phyloP scores from a whole-genome alignment of 2,329 filamentous ascomycete genomes.

The Fusarium domesticum region DNA sequence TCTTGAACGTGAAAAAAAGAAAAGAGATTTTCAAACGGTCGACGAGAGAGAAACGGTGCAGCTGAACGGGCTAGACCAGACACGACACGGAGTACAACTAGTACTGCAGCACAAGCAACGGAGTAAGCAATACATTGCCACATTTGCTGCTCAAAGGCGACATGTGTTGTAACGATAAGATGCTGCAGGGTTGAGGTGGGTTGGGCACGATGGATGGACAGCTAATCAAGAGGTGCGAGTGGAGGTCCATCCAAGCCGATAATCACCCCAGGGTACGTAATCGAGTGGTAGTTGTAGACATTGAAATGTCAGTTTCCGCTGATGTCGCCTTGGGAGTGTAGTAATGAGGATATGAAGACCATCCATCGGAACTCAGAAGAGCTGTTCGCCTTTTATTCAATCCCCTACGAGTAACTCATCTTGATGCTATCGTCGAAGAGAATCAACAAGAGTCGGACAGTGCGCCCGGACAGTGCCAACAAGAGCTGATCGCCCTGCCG shows the following conservation, averaged over 20 bases:
- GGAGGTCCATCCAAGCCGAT: too few species aligned
- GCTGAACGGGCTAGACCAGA: constrained; percentile 9
- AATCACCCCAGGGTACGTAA: too few species aligned
- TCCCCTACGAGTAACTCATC: background rate
- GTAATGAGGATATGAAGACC: too few species aligned
- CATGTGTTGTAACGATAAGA: constrained; percentile 26
- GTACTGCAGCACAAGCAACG: background rate
- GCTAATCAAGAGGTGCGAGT: background rate
- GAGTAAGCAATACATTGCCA: background rate
- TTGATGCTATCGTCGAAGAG: background rate
- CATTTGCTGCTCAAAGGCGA: constrained; percentile 16
- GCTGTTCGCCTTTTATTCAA: background rate
- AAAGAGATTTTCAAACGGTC: background rate
- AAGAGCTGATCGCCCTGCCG: background rate
- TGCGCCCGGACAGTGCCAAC: constrained; percentile 14
- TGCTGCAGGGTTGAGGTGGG: constrained; percentile 29
- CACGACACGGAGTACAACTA: constrained; percentile 12
- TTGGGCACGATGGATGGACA: constrained; percentile 11
- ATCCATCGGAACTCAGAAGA: too few species aligned
- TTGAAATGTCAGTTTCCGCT: too few species aligned
- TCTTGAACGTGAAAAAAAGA: background rate
- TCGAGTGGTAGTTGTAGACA: too few species aligned
- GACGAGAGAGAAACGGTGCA: background rate
- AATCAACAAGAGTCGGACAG: constrained; percentile 8
- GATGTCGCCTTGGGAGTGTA: too few species aligned